Conservation (phyloP, 345 rosid species). For the Brassica cretica region DNA sequence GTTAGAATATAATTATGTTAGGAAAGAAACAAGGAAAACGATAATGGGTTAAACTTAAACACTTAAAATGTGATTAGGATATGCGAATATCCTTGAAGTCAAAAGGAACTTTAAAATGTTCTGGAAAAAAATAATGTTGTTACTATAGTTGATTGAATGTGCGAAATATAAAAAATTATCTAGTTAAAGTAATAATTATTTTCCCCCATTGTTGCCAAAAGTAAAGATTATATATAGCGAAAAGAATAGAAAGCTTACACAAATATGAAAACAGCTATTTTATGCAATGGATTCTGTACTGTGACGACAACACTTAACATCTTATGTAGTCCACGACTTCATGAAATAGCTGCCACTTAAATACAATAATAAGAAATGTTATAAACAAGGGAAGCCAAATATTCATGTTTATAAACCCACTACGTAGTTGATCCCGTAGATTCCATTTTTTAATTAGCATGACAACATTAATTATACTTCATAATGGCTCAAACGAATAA, state of each 20-base stretch:
- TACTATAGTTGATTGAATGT: conserved; percentile 13
- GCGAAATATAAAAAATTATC: conserved; percentile 21
- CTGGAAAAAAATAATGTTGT: neutral
- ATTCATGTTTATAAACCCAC: conserved; percentile 17
- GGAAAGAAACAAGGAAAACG: neutral
- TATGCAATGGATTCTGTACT: neutral
- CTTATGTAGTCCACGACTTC: neutral
- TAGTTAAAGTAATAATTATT: neutral
- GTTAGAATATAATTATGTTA: neutral
- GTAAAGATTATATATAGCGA: neutral
- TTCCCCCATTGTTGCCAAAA: neutral
- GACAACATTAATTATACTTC: conserved; percentile 6
- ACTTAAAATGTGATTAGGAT: conserved; percentile 2
- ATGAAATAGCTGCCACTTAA: neutral
- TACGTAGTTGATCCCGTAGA: conserved; percentile 13
- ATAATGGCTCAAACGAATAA: neutral
- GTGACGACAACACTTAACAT: neutral
- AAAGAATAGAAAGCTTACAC: neutral
- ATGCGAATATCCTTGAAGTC: conserved; percentile 12
- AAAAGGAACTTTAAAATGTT: conserved; percentile 3
- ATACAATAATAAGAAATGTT: neutral
- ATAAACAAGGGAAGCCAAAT: neutral
- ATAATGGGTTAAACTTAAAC: neutral
- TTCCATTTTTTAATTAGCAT: conserved; percentile 6
- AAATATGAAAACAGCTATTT: neutral